Evolutionary conservation across 352 stramenopile species (phyloP), one percentile per base, ranked within the genome.

Genomic region (Phytopythium kandeliae): DNA sequence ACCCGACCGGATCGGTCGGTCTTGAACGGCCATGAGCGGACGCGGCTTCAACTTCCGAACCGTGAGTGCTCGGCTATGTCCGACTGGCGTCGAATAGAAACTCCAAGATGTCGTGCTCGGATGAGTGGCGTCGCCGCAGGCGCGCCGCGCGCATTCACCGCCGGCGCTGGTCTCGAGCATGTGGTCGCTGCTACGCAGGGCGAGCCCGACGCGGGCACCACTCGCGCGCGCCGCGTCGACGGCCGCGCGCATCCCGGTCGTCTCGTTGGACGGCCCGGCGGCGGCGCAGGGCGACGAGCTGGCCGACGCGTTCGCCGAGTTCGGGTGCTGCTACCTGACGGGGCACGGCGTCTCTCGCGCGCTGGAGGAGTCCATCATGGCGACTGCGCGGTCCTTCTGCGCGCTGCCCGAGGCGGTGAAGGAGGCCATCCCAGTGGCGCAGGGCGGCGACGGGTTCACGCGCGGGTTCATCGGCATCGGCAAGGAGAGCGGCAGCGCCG

Each of bases 381-480:
- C 62, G 25, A 78, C 71, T 46, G 70, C 78, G 28, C 57, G 69
- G 25, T 63, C 70, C 40, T 87, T 89, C 54, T 92, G 82, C 45
- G 61, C 61, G 19, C 58, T 87, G n/a, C 70, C 76, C 0, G 52
- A 69, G 9, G 55, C 62, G 19, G 64, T 51, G 26, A 92, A 92
- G 21, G 51, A 64, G 15, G 67, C 58, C 8, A 89, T 87, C 37
- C 74, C 77, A 12, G 73, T 85, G 31, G 69, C 76, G 42, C 66
- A 78, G 57, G 81, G 84, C 37, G 73, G 67, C 45, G 58, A 86
- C 35, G 81, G 81, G 0, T 92, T 92, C 54, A 89, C 79, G 51
- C 81, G 81, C 36, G 81, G 81, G 10, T 89, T 77, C 70, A 89
- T 92, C 51, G 78, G 77, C 26, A 67, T 92, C 31, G 81, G 81